A percentile compares a stretch with the other conserved stretches of the same genome.
phyloP scores from a whole-genome alignment of 1,139 yeast genomes.

The Candida labiduridarum region DNA sequence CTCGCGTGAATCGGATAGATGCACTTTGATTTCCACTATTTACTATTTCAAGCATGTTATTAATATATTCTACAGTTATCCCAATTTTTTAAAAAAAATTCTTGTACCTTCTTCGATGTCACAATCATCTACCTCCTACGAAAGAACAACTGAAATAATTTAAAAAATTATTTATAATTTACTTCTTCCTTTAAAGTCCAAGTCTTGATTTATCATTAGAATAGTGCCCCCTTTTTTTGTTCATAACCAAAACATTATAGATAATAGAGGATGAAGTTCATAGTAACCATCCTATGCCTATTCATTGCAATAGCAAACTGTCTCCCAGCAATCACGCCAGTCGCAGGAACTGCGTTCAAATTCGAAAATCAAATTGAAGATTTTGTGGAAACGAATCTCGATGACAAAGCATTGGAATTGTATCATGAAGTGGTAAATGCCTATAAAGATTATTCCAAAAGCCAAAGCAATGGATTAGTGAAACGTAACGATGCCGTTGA shows the following conservation, averaged over 20 bases:
- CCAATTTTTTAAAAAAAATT: not conserved
- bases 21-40: not conserved
- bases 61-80: not conserved
- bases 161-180: not conserved
- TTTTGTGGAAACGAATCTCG: constrained; percentile 8
- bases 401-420: constrained; percentile 9
- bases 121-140: not conserved
- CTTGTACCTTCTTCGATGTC: not conserved
- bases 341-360: not conserved
- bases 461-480: not conserved
- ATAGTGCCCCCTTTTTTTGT: not conserved
- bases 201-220: not conserved
- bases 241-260: not conserved
- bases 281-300: not conserved
- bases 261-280: not conserved
- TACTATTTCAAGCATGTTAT: not conserved
- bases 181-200: not conserved
- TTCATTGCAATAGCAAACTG: not conserved
- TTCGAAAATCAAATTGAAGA: not conserved
- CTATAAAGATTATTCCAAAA: not conserved
- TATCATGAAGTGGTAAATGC: constrained; percentile 1
- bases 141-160: not conserved
- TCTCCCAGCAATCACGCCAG: not conserved
- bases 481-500: constrained; percentile 23
- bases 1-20: not conserved